Evolutionary conservation across 1,139 yeast species (phyloP), one percentile per base, ranked within the genome.

Genomic region (Scheffersomyces stambukii): DNA sequence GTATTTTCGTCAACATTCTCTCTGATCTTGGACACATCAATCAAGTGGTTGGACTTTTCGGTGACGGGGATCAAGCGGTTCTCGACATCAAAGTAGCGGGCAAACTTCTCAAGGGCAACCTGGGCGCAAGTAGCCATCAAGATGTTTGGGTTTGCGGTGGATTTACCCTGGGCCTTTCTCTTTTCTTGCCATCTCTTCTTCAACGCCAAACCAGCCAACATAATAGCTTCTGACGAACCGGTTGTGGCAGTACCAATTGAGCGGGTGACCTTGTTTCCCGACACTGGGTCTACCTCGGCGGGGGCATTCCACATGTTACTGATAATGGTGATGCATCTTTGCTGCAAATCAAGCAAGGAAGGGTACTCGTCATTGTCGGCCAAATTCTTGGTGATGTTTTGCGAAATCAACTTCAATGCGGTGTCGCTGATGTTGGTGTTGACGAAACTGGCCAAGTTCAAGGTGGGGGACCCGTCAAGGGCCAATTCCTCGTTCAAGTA

Each of bases 351-450:
- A 49, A 85, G 68, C 55, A 88, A 57, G 25, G 89, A 81, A 7
- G 96, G 96, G 54, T 88, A 88, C 62, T 88, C 96, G 53, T 88
- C 96, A 45, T 82, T 81, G 57, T 88, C 96, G 8, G 96, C 95
- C 51, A 88, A 64, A 57, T 88, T 88, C 68, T 88, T 88, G 43
- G 85, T 81, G 37, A 85, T 48, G 54, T 88, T 86, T 49, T 83
- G 89, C 17, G 53, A 33, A 33, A 80, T 70, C 42, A 88, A 66
- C 42, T 65, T 65, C 36, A 43, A 36, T 15, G 59, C 59, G 20
- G 30, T 34, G 4, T 70, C 76, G 35, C 75, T 75, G 24, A 80
- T 53, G 40, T 65, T 70, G 11, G 95, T 88, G 58, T 84, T 85
- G 42, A 88, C 96, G 52, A 88, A 88, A 16, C 91, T 80, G 7